A percentile compares a stretch with the other conserved stretches of the same genome.
Evolutionary conservation across 2,329 filamentous ascomycete genomes (phyloP).

Genomic region (Stagonosporopsis rhizophila): DNA sequence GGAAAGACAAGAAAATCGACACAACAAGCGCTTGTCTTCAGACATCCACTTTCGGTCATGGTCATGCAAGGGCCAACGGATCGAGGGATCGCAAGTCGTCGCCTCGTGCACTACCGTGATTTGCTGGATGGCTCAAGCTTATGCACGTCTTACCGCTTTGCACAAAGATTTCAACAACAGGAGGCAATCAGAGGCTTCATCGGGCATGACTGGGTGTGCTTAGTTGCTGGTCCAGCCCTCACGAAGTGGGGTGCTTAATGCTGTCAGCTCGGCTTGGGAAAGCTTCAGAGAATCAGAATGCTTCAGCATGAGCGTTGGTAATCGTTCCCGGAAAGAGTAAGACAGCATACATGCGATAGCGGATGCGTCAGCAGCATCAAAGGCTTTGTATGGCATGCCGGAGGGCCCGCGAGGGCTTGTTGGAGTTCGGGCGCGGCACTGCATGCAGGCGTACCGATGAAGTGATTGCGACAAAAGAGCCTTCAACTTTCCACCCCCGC

Average conservation of each 20-base stretch:
- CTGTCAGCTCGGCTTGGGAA: constrained; percentile 15
- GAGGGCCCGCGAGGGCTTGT: background rate
- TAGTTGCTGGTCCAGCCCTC: constrained; percentile 4
- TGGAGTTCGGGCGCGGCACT: background rate
- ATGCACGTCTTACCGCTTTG: constrained; percentile 9
- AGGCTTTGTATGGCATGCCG: background rate
- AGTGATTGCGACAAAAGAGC: background rate
- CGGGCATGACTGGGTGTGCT: background rate
- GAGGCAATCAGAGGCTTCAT: constrained; percentile 8
- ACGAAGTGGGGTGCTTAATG: constrained; percentile 11
- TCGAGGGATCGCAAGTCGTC: constrained; percentile 9
- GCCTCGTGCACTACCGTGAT: constrained; percentile 6
- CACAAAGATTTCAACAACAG: constrained; percentile 1
- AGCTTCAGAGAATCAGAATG: constrained; percentile 16
- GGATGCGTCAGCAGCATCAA: constrained; percentile 3
- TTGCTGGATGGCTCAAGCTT: constrained; percentile 4
- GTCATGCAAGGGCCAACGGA: constrained; percentile 8
- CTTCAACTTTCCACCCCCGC: background rate
- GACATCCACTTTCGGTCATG: background rate
- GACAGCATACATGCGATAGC: constrained; percentile 1
- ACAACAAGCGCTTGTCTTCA: constrained; percentile 1
- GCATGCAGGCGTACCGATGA: constrained; percentile 1
- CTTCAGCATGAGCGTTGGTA: constrained; percentile 12
- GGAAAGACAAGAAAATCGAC: constrained; percentile 1
- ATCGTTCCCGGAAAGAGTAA: constrained; percentile 1